Percentiles rank a stretch among this genome's conserved stretches.
phyloP scores from a whole-genome alignment of 768 basidiomycete genomes.

The Gelatoporia subvermispora region DNA sequence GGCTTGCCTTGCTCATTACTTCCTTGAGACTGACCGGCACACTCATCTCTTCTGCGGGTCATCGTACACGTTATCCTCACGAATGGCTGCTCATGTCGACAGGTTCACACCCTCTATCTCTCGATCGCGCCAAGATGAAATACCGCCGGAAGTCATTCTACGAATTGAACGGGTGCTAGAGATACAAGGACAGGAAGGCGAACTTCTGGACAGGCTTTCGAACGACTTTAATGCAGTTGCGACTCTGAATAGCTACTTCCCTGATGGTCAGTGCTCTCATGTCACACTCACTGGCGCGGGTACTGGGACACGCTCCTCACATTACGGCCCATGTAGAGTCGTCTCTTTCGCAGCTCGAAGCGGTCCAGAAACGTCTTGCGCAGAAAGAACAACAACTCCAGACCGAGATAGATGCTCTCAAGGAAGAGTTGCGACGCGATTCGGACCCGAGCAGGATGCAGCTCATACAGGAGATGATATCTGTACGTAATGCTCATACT shows the following conservation, averaged over 20 bases:
- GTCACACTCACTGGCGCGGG: not conserved
- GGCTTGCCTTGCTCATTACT: no score
- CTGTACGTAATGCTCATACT: constrained; percentile 42
- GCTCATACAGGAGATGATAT: constrained; percentile 93
- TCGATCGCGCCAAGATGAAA: constrained; percentile 35
- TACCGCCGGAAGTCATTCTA: constrained; percentile 63
- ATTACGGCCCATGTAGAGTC: constrained; percentile 46
- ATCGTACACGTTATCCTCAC: not conserved
- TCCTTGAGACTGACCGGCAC: no score
- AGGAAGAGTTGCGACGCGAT: constrained; percentile 61
- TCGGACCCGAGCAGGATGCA: constrained; percentile 90
- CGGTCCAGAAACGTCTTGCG: constrained; percentile 62
- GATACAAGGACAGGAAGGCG: constrained; percentile 38
- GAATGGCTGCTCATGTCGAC: constrained; percentile 1
- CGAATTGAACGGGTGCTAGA: constrained; percentile 71
- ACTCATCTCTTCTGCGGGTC: no score
- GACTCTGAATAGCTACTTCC: constrained; percentile 66
- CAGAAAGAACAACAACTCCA: constrained; percentile 68
- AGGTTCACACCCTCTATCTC: not conserved
- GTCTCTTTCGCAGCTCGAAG: constrained; percentile 67
- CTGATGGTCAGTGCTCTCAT: constrained; percentile 53
- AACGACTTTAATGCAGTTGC: constrained; percentile 52
- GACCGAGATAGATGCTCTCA: constrained; percentile 64
- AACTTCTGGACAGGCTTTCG: constrained; percentile 55
- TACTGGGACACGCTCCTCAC: not conserved